phyloP scores from a whole-genome alignment of 768 basidiomycete species.

The Collybia sp. region DNA sequence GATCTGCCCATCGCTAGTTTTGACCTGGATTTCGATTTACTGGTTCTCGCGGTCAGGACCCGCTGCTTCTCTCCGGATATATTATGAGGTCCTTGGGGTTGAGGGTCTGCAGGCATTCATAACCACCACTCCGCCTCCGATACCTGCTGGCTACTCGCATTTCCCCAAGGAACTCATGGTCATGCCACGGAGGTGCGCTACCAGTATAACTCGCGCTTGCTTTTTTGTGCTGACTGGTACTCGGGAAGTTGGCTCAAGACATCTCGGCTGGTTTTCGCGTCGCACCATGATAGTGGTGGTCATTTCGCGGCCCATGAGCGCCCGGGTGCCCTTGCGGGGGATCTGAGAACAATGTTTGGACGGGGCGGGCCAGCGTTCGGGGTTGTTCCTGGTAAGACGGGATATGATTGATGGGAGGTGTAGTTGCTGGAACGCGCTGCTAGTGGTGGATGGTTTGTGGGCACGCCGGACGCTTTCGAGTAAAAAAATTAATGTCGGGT shows the following conservation, averaged over 20 bases:
- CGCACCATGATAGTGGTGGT: constrained; percentile 34
- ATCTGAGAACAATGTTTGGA: constrained; percentile 40
- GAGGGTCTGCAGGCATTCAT: constrained; percentile 3
- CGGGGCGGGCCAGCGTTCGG: constrained; percentile 33
- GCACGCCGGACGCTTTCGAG: no score
- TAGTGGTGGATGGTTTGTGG: no score
- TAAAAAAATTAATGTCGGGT: no score
- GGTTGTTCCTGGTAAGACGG: constrained; percentile 27
- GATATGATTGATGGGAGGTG: constrained; percentile 18
- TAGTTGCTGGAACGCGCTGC: no score
- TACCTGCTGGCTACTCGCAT: no score
- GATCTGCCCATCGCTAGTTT: no score
- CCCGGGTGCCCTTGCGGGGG: constrained; percentile 32
- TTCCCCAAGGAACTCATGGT: constrained; percentile 40
- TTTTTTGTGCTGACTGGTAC: not conserved
- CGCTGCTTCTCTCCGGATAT: constrained; percentile 51
- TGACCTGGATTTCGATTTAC: no score
- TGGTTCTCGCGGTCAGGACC: constrained; percentile 58
- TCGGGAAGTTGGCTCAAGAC: constrained; percentile 13
- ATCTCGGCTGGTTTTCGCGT: constrained; percentile 16
- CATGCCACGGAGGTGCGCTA: constrained; percentile 19
- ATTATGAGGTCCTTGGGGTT: constrained; percentile 38
- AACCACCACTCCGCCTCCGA: constrained; percentile 41
- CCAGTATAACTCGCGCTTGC: not conserved
- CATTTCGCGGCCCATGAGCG: constrained; percentile 41